Evolutionary conservation across 441 rosid species (phyloP).

Genomic region (Erodium texanum): DNA sequence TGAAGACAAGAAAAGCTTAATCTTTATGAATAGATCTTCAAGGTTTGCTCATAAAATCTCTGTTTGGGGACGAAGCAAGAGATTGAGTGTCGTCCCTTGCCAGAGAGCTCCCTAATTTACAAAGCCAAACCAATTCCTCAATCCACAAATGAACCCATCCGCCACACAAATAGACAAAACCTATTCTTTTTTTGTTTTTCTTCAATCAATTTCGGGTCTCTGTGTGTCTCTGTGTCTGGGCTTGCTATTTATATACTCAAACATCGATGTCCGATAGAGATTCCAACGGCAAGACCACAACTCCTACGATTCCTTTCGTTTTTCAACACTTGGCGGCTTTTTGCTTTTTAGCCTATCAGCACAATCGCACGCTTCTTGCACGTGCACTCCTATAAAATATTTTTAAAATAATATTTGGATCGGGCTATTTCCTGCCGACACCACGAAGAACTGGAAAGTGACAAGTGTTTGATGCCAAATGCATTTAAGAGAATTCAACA

Average conservation of each 20-base stretch:
- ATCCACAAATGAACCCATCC: not conserved
- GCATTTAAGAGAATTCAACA: not conserved
- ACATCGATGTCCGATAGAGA: not conserved
- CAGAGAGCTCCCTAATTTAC: not conserved
- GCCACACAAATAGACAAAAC: not conserved
- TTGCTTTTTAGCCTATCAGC: not conserved
- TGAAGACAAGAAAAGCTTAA: constrained; percentile 41
- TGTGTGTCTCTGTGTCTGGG: not conserved
- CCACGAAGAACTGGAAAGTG: not conserved
- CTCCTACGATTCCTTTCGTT: not conserved
- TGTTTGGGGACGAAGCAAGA: constrained; percentile 4
- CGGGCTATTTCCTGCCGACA: not conserved
- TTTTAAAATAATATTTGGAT: not conserved
- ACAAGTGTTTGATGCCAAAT: not conserved
- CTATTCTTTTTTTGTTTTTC: not conserved
- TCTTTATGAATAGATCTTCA: constrained; percentile 10
- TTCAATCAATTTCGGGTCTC: constrained; percentile 3
- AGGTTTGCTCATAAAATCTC: not conserved
- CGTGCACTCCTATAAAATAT: not conserved
- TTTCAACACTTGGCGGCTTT: constrained; percentile 7
- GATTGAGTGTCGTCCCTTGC: not conserved
- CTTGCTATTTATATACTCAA: not conserved
- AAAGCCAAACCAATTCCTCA: not conserved
- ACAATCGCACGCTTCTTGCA: not conserved
- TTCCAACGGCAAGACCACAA: constrained; percentile 5